Evolutionary conservation across 768 basidiomycete species (phyloP).

Genomic region (Porpolomopsis calyptriformis): DNA sequence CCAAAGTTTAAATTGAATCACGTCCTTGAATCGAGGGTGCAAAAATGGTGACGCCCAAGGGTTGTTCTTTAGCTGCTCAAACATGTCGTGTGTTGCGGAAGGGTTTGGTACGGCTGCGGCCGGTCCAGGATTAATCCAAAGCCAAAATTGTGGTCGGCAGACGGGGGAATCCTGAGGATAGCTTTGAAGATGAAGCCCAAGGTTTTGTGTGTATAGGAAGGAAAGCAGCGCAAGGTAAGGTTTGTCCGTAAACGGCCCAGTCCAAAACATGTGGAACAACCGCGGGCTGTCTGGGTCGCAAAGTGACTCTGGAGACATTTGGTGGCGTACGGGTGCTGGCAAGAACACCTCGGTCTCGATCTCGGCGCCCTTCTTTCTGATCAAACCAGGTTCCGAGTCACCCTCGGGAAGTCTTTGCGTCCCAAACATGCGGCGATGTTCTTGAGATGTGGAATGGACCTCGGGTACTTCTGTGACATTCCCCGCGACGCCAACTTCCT

Average conservation of each 20-base stretch:
- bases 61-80: slow-evolving; percentile 64
- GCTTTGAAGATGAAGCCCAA: slow-evolving; percentile 60
- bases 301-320: slow-evolving; percentile 42
- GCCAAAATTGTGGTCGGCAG: slow-evolving; percentile 90
- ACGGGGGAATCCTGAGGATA: slow-evolving; percentile 34
- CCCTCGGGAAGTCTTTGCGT: slow-evolving; percentile 10
- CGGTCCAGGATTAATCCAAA: slow-evolving; percentile 99
- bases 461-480: slow-evolving; percentile 17
- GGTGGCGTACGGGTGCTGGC: slow-evolving; percentile 40
- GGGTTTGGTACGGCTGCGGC: slow-evolving; percentile 85
- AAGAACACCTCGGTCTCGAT: slow-evolving; percentile 53
- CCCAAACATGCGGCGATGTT: slow-evolving; percentile 16
- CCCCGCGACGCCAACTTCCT: slow-evolving; percentile 40
- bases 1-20: slow-evolving; percentile 95
- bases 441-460: slow-evolving; percentile 27
- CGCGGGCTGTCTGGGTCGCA: slow-evolving; percentile 83
- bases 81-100: slow-evolving; percentile 73
- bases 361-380: slow-evolving; percentile 47
- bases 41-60: slow-evolving; percentile 96
- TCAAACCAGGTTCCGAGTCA: slow-evolving; percentile 45
- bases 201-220: slow-evolving; percentile 93
- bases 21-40: slow-evolving; percentile 82
- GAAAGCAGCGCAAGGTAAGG: slow-evolving; percentile 92
- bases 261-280: slow-evolving; percentile 99
- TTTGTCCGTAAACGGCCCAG: slow-evolving; percentile 96